Percentiles rank a stretch among this genome's conserved stretches.
These are phyloP conservation scores for Heliamphora exappendiculata DNA, from an alignment of 148 eudicot species.

Conservation along the genomic window DNA sequence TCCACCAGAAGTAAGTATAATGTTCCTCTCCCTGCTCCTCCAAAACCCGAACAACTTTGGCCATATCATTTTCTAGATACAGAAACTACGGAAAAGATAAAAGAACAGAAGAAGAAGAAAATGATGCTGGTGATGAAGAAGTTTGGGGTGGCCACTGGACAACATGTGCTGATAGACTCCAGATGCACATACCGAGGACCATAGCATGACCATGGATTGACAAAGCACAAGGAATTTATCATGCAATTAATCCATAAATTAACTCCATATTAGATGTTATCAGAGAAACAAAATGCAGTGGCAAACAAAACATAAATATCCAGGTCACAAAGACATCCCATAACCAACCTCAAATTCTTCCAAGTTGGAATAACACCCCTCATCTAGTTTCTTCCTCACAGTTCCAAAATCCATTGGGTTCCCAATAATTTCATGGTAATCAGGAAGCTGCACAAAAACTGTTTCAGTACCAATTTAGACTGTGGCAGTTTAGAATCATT, in stretches of 20 bases:
- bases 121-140: not conserved
- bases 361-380: conserved; percentile 40
- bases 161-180: not conserved
- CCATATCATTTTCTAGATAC: not conserved
- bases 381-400: conserved; percentile 54
- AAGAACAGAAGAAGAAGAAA: not conserved
- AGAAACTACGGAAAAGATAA: not conserved
- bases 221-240: not conserved
- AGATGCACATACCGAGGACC: not conserved
- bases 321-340: not conserved
- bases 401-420: conserved; percentile 88
- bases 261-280: not conserved
- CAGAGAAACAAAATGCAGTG: not conserved
- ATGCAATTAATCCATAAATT: not conserved
- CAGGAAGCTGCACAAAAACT: conserved; percentile 62
- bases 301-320: not conserved
- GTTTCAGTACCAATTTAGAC: conserved; percentile 4
- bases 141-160: not conserved
- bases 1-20: not conserved
- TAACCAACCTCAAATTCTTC: conserved; percentile 79
- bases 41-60: not conserved
- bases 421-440: conserved; percentile 68
- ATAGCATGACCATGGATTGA: not conserved
- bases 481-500: not conserved
- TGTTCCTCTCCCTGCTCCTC: not conserved